Percentiles rank a stretch among this genome's conserved stretches.
phyloP scores from a whole-genome alignment of 2,329 filamentous ascomycete species.

The Scleromitrula shiraiana region DNA sequence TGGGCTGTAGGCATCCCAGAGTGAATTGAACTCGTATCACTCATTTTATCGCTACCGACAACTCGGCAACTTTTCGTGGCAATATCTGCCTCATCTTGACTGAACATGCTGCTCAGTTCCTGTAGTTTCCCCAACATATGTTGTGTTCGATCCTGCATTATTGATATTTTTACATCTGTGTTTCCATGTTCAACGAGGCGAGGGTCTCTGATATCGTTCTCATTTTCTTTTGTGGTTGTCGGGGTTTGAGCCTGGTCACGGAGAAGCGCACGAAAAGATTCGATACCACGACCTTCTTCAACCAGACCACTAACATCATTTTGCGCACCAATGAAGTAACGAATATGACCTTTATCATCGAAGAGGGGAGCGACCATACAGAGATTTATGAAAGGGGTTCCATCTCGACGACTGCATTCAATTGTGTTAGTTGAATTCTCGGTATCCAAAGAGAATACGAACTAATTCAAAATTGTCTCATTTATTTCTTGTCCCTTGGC shows the following conservation, averaged over 20 bases:
- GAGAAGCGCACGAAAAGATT: conserved; percentile 43
- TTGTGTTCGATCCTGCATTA: conserved; percentile 10
- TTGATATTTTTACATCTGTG: conserved; percentile 3
- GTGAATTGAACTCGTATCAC: conserved; percentile 13
- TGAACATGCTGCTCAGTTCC: conserved; percentile 60
- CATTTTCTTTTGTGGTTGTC: too few species aligned
- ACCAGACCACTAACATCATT: conserved; percentile 53
- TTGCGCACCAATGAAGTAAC: conserved; percentile 58
- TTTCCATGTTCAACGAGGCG: conserved; percentile 10
- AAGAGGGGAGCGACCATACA: conserved; percentile 55
- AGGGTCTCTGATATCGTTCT: background rate
- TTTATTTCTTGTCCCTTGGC: conserved; percentile 57
- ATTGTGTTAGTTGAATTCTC: background rate
- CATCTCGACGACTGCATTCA: conserved; percentile 42
- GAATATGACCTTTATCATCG: conserved; percentile 50
- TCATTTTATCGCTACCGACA: conserved; percentile 34
- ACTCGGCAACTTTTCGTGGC: conserved; percentile 48
- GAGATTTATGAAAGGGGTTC: conserved; percentile 58
- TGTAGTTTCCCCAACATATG: conserved; percentile 50
- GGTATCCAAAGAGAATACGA: background rate
- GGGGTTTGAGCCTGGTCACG: conserved; percentile 14
- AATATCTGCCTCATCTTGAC: conserved; percentile 53
- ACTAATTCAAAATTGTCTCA: conserved; percentile 65
- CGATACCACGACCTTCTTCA: conserved; percentile 50
- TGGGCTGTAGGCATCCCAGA: conserved; percentile 12